These are phyloP conservation scores for Silene conica DNA, from an alignment of 148 eudicot species.

Conservation along the genomic window DNA sequence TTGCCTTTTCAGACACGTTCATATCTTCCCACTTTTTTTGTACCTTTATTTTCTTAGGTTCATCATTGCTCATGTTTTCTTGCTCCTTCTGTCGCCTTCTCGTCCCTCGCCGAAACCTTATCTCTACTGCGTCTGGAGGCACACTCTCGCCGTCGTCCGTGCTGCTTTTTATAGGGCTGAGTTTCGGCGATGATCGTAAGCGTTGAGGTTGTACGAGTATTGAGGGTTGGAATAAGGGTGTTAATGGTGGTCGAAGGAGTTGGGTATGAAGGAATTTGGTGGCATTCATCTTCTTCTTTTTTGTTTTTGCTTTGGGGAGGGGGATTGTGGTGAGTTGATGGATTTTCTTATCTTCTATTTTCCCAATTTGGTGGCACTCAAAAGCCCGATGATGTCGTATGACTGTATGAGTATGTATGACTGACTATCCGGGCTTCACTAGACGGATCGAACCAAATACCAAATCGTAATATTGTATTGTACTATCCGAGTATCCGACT, in stretches of 20 bases:
- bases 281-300: too few relatives aligned
- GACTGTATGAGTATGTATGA: too few relatives aligned
- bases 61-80: slow-evolving; percentile 1
- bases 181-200: slow-evolving; percentile 1
- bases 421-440: too few relatives aligned
- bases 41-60: slow-evolving; percentile 8
- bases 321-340: slow-evolving; percentile 8
- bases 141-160: not conserved
- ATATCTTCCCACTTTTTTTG: slow-evolving; percentile 72
- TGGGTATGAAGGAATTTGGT: slow-evolving; percentile 26
- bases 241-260: slow-evolving; percentile 15
- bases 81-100: slow-evolving; percentile 29
- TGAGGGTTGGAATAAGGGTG: slow-evolving; percentile 4
- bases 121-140: slow-evolving; percentile 34
- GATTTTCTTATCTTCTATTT: slow-evolving; percentile 25
- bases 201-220: slow-evolving; percentile 1
- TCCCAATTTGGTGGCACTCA: too few relatives aligned
- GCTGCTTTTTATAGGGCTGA: slow-evolving; percentile 10
- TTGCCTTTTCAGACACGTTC: slow-evolving; percentile 56
- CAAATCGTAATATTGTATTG: too few relatives aligned
- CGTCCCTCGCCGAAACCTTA: slow-evolving; percentile 51
- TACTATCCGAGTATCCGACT: too few relatives aligned
- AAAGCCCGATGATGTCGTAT: too few relatives aligned
- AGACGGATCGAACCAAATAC: too few relatives aligned
- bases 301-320: not conserved